Evolutionary conservation across 1,139 yeast species (phyloP).

Genomic region (Dujonia santamariae): DNA sequence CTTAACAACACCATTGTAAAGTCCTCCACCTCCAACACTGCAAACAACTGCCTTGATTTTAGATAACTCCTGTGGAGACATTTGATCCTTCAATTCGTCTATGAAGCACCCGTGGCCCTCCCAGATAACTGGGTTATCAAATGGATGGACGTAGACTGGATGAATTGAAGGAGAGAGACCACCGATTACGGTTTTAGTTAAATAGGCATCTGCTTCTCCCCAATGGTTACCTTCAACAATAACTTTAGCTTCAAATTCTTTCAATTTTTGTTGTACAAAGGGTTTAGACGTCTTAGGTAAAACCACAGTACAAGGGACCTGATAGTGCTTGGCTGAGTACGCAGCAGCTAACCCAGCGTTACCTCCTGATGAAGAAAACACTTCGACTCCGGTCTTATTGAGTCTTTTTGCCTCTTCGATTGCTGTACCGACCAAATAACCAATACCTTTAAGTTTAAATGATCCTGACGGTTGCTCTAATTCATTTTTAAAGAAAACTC

Average conservation of each 20-base stretch:
- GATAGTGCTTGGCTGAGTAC: slow-evolving; percentile 26
- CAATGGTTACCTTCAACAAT: slow-evolving; percentile 32
- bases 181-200: slow-evolving; percentile 20
- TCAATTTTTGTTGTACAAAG: slow-evolving; percentile 23
- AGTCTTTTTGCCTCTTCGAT: slow-evolving; percentile 17
- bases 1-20: slow-evolving; percentile 35
- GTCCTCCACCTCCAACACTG: slow-evolving; percentile 44
- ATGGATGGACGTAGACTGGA: slow-evolving; percentile 41
- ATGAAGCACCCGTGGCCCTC: slow-evolving; percentile 37
- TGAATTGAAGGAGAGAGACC: slow-evolving; percentile 14
- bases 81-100: slow-evolving; percentile 27
- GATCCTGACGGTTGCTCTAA: slow-evolving; percentile 41
- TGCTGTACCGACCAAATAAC: slow-evolving; percentile 25
- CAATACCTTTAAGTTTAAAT: slow-evolving; percentile 40
- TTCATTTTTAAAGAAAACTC: slow-evolving; percentile 35
- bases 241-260: slow-evolving; percentile 26
- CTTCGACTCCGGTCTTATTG: slow-evolving; percentile 19
- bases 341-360: slow-evolving; percentile 50
- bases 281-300: slow-evolving; percentile 28
- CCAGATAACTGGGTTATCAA: slow-evolving; percentile 38
- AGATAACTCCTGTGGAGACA: slow-evolving; percentile 14
- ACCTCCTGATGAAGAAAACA: slow-evolving; percentile 44
- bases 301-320: slow-evolving; percentile 37
- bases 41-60: slow-evolving; percentile 35
- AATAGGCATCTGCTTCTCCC: slow-evolving; percentile 35